Percentiles rank a stretch among this genome's conserved stretches.
phyloP scores from a whole-genome alignment of 352 stramenopile species.

The Phytophthora meadii region DNA sequence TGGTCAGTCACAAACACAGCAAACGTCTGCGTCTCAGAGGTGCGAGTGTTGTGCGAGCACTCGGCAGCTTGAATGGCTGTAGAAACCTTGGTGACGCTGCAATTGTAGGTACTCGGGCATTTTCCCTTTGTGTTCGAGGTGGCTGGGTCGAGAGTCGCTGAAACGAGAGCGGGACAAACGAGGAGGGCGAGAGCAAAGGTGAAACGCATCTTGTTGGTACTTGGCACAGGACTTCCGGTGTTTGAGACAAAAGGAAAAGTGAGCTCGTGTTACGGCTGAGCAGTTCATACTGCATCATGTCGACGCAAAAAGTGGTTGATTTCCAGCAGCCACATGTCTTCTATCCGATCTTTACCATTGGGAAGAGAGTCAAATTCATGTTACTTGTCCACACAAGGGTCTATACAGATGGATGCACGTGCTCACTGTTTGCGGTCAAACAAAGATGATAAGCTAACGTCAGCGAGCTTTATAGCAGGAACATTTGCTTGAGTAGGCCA shows the following conservation, averaged over 20 bases:
- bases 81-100: conserved; percentile 21
- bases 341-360: conserved; percentile 7
- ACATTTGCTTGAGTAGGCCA: too few species aligned
- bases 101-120: conserved; percentile 30
- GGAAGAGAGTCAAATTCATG: conserved; percentile 1
- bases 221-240: conserved; percentile 1
- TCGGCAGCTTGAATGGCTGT: conserved; percentile 42
- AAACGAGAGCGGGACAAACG: conserved; percentile 22
- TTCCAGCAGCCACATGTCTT: conserved; percentile 1
- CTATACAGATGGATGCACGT: conserved; percentile 1
- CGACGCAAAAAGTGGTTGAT: background rate
- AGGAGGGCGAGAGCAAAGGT: conserved; percentile 23
- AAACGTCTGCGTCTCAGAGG: conserved; percentile 33
- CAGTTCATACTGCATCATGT: background rate
- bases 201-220: conserved; percentile 25
- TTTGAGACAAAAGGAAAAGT: background rate
- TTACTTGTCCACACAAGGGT: background rate
- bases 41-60: conserved; percentile 48
- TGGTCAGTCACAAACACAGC: conserved; percentile 42
- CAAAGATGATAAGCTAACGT: background rate
- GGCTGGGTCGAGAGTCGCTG: conserved; percentile 31
- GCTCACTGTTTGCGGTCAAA: conserved; percentile 1
- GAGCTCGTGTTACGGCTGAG: too few species aligned
- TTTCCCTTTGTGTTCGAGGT: conserved; percentile 31
- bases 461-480: too few species aligned